Percentiles rank a stretch among this genome's conserved stretches.
Evolutionary conservation across 2,329 filamentous ascomycete genomes (phyloP).

Genomic region (Penicillium sp.): DNA sequence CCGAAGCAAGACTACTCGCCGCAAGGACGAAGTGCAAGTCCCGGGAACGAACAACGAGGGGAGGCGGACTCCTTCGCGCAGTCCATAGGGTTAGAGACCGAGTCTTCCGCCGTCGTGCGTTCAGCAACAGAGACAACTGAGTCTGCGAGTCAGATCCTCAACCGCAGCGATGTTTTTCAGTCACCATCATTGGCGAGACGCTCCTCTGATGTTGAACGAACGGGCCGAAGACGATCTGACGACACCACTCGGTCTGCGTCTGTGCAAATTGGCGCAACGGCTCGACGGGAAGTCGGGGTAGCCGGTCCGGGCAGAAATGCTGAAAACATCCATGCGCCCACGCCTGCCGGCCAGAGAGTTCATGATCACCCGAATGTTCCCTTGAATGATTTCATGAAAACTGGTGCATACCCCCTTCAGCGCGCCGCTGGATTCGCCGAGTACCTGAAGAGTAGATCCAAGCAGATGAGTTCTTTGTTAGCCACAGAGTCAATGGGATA

Average conservation of each 20-base stretch:
- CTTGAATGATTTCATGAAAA: slow-evolving; percentile 58
- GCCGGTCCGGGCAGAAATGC: slow-evolving; percentile 9
- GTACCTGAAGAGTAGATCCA: slow-evolving; percentile 75
- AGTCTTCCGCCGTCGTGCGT: slow-evolving; percentile 68
- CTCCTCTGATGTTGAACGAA: slow-evolving; percentile 28
- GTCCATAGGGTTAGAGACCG: slow-evolving; percentile 70
- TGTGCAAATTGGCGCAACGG: slow-evolving; percentile 22
- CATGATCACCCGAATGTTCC: slow-evolving; percentile 43
- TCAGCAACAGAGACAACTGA: slow-evolving; percentile 70
- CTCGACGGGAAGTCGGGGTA: slow-evolving; percentile 1
- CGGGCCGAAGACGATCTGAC: slow-evolving; percentile 32
- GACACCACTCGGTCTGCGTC: slow-evolving; percentile 35
- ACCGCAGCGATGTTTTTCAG: slow-evolving; percentile 83
- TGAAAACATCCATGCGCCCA: slow-evolving; percentile 15
- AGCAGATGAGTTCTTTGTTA: slow-evolving; percentile 76
- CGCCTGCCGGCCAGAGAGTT: slow-evolving; percentile 25
- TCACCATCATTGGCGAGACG: slow-evolving; percentile 53
- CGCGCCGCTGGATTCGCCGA: slow-evolving; percentile 79
- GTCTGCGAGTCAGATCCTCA: slow-evolving; percentile 87
- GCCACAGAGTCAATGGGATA: slow-evolving; percentile 94
- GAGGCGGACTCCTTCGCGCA: slow-evolving; percentile 75
- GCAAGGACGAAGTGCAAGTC: slow-evolving; percentile 62
- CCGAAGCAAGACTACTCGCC: slow-evolving; percentile 12
- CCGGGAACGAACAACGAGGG: slow-evolving; percentile 56
- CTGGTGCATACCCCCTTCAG: slow-evolving; percentile 74